Evolutionary conservation across 2,329 filamentous ascomycete species (phyloP).

Genomic region (Fusarium veterinarium): DNA sequence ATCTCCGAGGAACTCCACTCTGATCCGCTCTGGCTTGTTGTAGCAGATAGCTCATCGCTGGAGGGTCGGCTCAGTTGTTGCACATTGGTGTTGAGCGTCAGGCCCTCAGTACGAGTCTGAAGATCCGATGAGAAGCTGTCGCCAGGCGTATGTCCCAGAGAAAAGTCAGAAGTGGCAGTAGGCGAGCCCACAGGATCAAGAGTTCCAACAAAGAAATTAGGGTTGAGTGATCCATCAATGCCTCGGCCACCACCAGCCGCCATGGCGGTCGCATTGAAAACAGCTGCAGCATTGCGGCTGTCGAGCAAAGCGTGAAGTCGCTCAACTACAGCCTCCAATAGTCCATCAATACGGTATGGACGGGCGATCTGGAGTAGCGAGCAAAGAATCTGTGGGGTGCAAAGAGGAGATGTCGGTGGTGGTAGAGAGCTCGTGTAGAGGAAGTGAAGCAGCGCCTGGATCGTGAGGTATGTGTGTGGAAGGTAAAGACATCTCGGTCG

Average conservation of each 20-base stretch:
- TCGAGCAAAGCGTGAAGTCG: slow-evolving; percentile 89
- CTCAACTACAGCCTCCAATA: slow-evolving; percentile 93
- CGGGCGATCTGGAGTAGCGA: slow-evolving; percentile 93
- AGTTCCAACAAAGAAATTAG: slow-evolving; percentile 69
- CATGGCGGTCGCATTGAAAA: slow-evolving; percentile 99
- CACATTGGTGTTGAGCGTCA: slow-evolving; percentile 63
- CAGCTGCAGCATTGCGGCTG: slow-evolving; percentile 92
- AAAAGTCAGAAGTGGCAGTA: slow-evolving; percentile 50
- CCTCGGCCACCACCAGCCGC: slow-evolving; percentile 91
- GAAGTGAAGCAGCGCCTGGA: slow-evolving; percentile 91
- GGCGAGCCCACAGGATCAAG: slow-evolving; percentile 56
- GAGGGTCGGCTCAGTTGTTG: slow-evolving; percentile 51
- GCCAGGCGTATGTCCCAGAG: slow-evolving; percentile 46
- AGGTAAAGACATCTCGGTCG: slow-evolving; percentile 90
- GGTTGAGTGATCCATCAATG: slow-evolving; percentile 74
- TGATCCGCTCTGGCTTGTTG: slow-evolving; percentile 63
- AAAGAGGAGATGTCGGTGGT: slow-evolving; percentile 78
- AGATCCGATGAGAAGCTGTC: slow-evolving; percentile 49
- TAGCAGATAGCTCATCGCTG: slow-evolving; percentile 62
- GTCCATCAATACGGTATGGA: slow-evolving; percentile 91
- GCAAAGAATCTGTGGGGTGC: slow-evolving; percentile 94
- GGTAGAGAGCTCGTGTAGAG: slow-evolving; percentile 94
- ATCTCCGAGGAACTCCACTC: slow-evolving; percentile 68
- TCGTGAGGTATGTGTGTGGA: slow-evolving; percentile 88
- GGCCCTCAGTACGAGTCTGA: slow-evolving; percentile 51